Evolutionary conservation across 2,329 filamentous ascomycete species (phyloP).

Genomic region (Cladosporium cucumerinum): DNA sequence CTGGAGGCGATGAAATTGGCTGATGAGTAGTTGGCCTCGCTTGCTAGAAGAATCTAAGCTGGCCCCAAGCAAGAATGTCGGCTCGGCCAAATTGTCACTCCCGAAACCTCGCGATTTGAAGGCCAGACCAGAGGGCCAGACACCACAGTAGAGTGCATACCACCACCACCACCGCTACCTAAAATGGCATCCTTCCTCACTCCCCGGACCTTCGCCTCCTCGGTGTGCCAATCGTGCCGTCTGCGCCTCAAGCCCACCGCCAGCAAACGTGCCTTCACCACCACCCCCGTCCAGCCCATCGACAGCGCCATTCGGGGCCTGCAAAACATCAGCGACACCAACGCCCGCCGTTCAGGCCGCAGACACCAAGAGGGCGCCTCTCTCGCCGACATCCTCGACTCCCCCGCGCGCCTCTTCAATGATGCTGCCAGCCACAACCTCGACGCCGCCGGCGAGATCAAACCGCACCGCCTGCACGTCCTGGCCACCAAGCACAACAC

Average conservation of each 20-base stretch:
- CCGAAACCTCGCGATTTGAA: slow-evolving; percentile 2
- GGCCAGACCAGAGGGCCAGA: background rate
- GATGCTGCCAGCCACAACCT: slow-evolving; percentile 7
- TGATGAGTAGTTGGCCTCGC: background rate
- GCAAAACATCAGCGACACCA: slow-evolving; percentile 7
- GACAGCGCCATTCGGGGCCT: slow-evolving; percentile 10
- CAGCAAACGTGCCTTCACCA: slow-evolving; percentile 32
- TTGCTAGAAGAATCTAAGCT: background rate
- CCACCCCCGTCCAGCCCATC: slow-evolving; percentile 22
- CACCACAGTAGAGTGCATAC: background rate
- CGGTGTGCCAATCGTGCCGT: slow-evolving; percentile 40
- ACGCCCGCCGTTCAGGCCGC: background rate
- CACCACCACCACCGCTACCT: background rate
- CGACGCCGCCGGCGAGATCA: slow-evolving; percentile 6
- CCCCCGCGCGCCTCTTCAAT: slow-evolving; percentile 1
- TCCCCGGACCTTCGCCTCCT: slow-evolving; percentile 31
- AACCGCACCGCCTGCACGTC: slow-evolving; percentile 80
- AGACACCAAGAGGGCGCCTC: background rate
- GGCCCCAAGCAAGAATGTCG: background rate
- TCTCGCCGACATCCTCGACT: background rate
- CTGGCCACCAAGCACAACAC: slow-evolving; percentile 91
- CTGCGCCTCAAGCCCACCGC: slow-evolving; percentile 26
- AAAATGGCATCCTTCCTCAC: slow-evolving; percentile 25
- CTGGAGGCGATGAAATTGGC: background rate
- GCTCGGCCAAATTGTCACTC: background rate